Evolutionary conservation across 495 filamentous ascomycete genomes (phyloP).

Genomic region (Penicillium mononematosum): DNA sequence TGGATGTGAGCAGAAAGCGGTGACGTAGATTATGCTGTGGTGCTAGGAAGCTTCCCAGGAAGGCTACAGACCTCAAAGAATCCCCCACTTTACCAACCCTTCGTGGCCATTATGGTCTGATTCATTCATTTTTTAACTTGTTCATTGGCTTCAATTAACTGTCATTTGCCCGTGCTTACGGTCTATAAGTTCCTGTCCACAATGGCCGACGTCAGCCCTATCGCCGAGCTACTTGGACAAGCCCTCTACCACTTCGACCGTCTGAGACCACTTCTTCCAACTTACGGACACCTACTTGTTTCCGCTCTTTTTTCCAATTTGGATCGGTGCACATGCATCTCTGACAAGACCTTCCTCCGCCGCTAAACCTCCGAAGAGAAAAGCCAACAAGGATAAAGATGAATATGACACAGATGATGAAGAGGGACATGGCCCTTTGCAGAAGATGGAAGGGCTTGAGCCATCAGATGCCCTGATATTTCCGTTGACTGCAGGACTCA

Average conservation of each 20-base stretch:
- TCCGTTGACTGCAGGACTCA: conserved; percentile 72
- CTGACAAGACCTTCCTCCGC: conserved; percentile 77
- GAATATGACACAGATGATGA: conserved; percentile 54
- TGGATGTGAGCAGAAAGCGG: not conserved
- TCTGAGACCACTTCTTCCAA: conserved; percentile 57
- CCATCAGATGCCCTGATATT: conserved; percentile 85
- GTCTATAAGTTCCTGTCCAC: not conserved
- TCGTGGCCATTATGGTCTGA: conserved; percentile 18
- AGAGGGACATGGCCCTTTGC: conserved; percentile 40
- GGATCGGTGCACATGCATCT: conserved; percentile 67
- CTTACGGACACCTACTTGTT: conserved; percentile 64
- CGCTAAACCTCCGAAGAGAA: conserved; percentile 56
- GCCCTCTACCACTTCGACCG: conserved; percentile 50
- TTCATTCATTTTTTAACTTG: conserved; percentile 8
- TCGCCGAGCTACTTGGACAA: conserved; percentile 49
- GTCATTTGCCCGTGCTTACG: not conserved
- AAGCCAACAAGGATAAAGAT: conserved; percentile 32
- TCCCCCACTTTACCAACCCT: conserved; percentile 1
- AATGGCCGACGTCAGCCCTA: conserved; percentile 47
- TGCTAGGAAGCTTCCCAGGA: too few relatives aligned
- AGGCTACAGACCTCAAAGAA: conserved; percentile 16
- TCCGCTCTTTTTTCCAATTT: conserved; percentile 71
- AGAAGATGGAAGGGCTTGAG: conserved; percentile 70
- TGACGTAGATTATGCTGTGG: not conserved
- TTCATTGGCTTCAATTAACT: not conserved